Evolutionary conservation across 2,329 filamentous ascomycete species (phyloP).

Genomic region (Verticillium isaacii): DNA sequence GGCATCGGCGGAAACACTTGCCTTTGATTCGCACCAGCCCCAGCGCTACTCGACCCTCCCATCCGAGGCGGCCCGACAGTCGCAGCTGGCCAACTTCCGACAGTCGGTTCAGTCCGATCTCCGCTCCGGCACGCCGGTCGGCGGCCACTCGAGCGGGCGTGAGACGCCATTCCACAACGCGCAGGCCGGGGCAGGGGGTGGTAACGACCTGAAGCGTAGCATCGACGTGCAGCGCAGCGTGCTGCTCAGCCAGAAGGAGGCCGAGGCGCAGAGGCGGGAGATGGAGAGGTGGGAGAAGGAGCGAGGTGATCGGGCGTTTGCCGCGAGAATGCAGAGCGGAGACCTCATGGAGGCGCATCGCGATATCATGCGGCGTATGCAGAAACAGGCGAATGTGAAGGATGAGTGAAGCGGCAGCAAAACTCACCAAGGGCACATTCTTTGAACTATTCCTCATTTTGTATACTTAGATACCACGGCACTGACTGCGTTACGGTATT

Average conservation of each 20-base stretch:
- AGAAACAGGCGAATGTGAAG: conserved; percentile 37
- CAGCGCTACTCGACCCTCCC: conserved; percentile 39
- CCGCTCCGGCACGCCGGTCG: conserved; percentile 32
- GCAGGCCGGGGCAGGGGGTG: conserved; percentile 15
- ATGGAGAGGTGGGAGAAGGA: conserved; percentile 53
- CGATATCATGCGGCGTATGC: conserved; percentile 76
- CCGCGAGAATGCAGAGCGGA: conserved; percentile 71
- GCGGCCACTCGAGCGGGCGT: conserved; percentile 22
- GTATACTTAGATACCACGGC: conserved; percentile 1
- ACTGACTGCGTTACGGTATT: neutral
- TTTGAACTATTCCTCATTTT: neutral
- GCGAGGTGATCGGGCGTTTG: conserved; percentile 58
- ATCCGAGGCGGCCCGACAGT: conserved; percentile 43
- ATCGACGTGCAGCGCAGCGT: conserved; percentile 50
- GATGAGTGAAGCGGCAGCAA: neutral
- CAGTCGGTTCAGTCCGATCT: conserved; percentile 60
- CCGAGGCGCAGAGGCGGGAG: conserved; percentile 55
- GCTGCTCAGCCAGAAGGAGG: conserved; percentile 58
- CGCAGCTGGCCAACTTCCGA: conserved; percentile 63
- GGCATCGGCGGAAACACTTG: conserved; percentile 22
- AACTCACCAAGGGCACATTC: neutral
- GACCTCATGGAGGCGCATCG: conserved; percentile 73
- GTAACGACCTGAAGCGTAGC: conserved; percentile 21
- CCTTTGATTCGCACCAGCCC: conserved; percentile 53
- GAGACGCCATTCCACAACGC: conserved; percentile 28